Evolutionary conservation across 176 grass and related monocot genomes (phyloP), one percentile per base, ranked within the genome.

Genomic region (Calamus simplicifolius): DNA sequence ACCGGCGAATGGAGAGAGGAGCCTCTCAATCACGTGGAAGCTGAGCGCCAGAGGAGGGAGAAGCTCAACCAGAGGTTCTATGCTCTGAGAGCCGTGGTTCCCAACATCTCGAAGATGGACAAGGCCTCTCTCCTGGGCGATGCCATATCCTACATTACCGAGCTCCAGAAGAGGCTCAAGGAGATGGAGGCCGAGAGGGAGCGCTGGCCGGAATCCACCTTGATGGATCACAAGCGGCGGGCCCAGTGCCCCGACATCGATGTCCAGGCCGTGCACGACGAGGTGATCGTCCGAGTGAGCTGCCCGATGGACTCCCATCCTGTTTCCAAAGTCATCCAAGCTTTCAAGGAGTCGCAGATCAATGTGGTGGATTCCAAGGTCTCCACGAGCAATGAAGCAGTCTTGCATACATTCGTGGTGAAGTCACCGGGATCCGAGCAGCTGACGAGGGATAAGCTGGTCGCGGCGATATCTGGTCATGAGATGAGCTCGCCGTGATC

Each of bases 51-150:
- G 76, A 64, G 90, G n/a, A 77, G 90, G 5, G 90, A 95, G 74
- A 95, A 89, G 80, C 76, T 95, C 51, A 95, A 95, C 79, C 90
- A 95, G 79, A 69, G 85, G 30, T 95, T 95, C 76, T 95, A 89
- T 77, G 82, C 82, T 5, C 79, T 95, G 38, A 73, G 90, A 21
- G 85, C 90, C 16, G 90, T 95, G 25, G 82, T 95, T 6, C 90
- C 85, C 10, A 86, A 82, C 63, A 95, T 95, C 38, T 85, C 85
- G 23, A 95, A 95, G 77, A 95, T 86, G 85, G 89, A 95, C 72
- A 95, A 95, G 69, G 90, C 90, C 5, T 95, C 90, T 1, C 58
- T 95, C 59, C 78, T 95, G 19, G 81, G 82, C 68, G 82, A 95
- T 56, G 85, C 85, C 74, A 95, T 89, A 69, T 54, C 86, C 0